Evolutionary conservation across 139 green algal genomes (phyloP).

Genomic region (Edaphochlamys debaryana): DNA sequence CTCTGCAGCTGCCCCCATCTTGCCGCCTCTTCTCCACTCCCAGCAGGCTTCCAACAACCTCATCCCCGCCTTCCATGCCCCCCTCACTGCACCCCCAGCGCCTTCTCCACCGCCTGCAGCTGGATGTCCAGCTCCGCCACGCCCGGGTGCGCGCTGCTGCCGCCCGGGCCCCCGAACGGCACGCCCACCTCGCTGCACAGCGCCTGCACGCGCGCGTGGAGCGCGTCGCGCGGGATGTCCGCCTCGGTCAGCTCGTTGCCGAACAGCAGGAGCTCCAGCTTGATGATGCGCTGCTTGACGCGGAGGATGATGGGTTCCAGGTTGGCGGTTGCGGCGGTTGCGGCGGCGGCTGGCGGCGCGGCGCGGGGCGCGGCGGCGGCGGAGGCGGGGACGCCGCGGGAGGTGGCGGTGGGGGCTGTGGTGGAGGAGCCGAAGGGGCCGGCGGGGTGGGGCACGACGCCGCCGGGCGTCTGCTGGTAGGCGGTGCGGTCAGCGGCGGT

Average conservation of each 20-base stretch:
- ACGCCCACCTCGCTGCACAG: slow-evolving; percentile 33
- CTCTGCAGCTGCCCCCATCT: too few relatives aligned
- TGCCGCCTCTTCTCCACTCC: too few relatives aligned
- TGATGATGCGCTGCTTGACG: slow-evolving; percentile 43
- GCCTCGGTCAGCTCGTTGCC: slow-evolving; percentile 37
- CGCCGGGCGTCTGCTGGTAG: not conserved
- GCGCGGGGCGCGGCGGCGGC: not conserved
- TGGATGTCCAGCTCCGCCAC: slow-evolving; percentile 10
- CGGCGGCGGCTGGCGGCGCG: not conserved
- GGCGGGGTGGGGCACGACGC: not conserved
- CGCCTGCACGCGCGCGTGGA: slow-evolving; percentile 9
- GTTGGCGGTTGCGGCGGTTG: not conserved
- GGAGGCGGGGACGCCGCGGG: not conserved
- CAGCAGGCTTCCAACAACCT: too few relatives aligned
- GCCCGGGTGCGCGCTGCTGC: not conserved
- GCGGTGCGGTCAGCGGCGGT: not conserved
- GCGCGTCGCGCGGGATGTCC: slow-evolving; percentile 17
- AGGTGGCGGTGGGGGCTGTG: not conserved
- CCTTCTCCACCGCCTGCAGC: slow-evolving; percentile 17
- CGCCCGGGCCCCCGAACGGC: slow-evolving; percentile 13
- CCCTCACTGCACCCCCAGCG: not conserved
- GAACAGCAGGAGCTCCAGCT: slow-evolving; percentile 16
- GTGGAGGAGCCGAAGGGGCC: not conserved
- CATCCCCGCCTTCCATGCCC: too few relatives aligned
- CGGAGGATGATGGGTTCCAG: not conserved